Base-by-base conservation (phyloP, 495 filamentous ascomycete genomes). In the Durotheca rogersii region DNA sequence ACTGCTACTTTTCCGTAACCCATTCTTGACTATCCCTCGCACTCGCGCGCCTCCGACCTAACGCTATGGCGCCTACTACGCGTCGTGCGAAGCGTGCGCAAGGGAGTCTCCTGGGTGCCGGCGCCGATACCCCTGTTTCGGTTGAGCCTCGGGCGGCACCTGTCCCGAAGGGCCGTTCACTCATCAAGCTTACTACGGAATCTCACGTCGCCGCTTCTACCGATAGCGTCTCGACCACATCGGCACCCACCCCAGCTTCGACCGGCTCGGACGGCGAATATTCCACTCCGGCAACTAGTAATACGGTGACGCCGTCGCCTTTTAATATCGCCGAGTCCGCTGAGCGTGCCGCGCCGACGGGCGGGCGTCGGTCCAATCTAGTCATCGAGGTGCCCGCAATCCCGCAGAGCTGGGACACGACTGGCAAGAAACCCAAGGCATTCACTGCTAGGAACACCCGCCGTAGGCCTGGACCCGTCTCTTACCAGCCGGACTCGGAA, bases 221-320 rank as follows among this genome's bases (percentile, higher is more conserved):
- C 18, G 31, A 14, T 14, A 51, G 54, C 40, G 41, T 47, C 35
- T 53, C 58, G 21, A 49, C 68, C 6, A 76, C 76, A 6, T 67
- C 71, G 0, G 61, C 61, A 1, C 53, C 66, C 6, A 77, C 76
- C 4, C 65, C 67, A 0, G 49, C 61, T 31, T 61, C 72, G 10
- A 64, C 51, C 11, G 71, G 77, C 30, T 78, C 77, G 1, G 81
- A 75, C 5, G 82, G 76, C 40, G 83, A 81, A 19, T 83, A 80
- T 57, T 82, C 82, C 32, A 95, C 90, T 3, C 88, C 89, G 6
- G 84, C 81, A 15, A 95, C 89, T 9, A 93, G 88, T 62, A 76
- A 81, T 50, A 70, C 74, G 19, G 77, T 75, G 3, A 87, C 86
- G 6, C 82, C 86, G 0, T 67, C 63, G 2, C 69, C 71, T 1